phyloP scores from a whole-genome alignment of 106 monocot genomes.

The Narthecium ossifragum region DNA sequence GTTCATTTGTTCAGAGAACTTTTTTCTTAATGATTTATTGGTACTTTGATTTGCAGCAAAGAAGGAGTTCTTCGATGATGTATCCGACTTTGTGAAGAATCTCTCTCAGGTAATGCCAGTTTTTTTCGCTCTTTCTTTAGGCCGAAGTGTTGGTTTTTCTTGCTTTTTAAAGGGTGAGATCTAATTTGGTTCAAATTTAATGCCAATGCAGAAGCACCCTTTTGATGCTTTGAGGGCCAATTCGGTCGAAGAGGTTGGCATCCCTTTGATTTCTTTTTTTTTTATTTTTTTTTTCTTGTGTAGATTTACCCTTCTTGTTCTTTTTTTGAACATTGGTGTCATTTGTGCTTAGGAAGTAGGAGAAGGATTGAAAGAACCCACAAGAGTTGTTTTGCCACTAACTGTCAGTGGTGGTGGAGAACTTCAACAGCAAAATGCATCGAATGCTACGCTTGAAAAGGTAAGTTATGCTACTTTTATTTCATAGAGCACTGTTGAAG shows the following conservation, averaged over 20 bases:
- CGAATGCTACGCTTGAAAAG: not conserved
- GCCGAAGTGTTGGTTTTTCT: not conserved
- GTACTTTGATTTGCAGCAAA: not conserved
- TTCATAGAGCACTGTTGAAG: not conserved
- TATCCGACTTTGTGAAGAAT: conserved; percentile 4
- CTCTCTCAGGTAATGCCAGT: not conserved
- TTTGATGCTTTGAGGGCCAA: conserved; percentile 6
- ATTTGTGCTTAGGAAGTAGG: conserved; percentile 1
- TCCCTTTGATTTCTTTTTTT: conserved; percentile 2
- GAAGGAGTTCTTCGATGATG: not conserved
- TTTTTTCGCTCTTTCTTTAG: not conserved
- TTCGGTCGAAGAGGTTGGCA: conserved; percentile 9
- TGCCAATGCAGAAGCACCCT: conserved; percentile 7
- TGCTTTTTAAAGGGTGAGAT: not conserved
- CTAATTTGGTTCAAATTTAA: not conserved
- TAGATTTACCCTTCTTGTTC: not conserved
- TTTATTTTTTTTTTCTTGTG: not conserved
- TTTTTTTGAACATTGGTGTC: not conserved
- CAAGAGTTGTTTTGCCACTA: not conserved
- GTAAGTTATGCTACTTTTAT: not conserved
- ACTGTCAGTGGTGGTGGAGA: not conserved
- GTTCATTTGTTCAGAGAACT: too few relatives aligned
- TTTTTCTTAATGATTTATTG: too few relatives aligned
- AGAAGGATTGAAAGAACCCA: conserved; percentile 5
- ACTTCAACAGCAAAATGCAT: not conserved